A percentile compares a stretch with the other conserved stretches of the same genome.
Conservation (phyloP, 2,329 filamentous ascomycete species). For the Immersiporthe knoxdaviesiana region DNA sequence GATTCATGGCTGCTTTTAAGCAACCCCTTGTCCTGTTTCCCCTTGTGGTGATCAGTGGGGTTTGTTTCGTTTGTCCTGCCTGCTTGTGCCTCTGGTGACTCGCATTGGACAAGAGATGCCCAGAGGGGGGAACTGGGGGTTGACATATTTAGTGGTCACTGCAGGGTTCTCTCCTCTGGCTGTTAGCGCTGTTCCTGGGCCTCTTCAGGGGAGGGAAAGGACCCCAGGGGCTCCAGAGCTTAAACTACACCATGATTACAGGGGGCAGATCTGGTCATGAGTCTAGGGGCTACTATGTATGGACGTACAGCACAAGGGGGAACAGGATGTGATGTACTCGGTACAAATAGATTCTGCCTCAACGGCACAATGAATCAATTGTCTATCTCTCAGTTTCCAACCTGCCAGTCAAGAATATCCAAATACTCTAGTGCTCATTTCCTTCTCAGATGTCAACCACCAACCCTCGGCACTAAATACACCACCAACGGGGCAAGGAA, state of each 20-base stretch:
- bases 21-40: constrained; percentile 6
- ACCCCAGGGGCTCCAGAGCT: background rate
- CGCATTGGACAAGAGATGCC: constrained; percentile 16
- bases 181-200: background rate
- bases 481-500: background rate
- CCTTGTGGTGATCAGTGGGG: background rate
- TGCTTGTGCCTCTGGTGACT: constrained; percentile 21
- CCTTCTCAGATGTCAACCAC: background rate
- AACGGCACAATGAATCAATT: background rate
- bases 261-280: background rate
- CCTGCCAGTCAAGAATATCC: background rate
- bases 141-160: constrained; percentile 10
- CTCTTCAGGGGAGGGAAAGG: too few species aligned
- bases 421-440: background rate
- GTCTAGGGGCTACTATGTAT: background rate
- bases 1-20: background rate
- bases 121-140: background rate
- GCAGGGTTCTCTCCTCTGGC: constrained; percentile 19
- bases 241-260: background rate
- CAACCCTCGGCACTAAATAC: background rate
- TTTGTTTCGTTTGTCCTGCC: constrained; percentile 25
- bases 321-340: too few species aligned
- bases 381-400: too few species aligned
- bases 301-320: background rate
- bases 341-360: background rate